Base-by-base conservation (phyloP, 176 grass and related monocot species). In the Cymbopogon citratus region DNA sequence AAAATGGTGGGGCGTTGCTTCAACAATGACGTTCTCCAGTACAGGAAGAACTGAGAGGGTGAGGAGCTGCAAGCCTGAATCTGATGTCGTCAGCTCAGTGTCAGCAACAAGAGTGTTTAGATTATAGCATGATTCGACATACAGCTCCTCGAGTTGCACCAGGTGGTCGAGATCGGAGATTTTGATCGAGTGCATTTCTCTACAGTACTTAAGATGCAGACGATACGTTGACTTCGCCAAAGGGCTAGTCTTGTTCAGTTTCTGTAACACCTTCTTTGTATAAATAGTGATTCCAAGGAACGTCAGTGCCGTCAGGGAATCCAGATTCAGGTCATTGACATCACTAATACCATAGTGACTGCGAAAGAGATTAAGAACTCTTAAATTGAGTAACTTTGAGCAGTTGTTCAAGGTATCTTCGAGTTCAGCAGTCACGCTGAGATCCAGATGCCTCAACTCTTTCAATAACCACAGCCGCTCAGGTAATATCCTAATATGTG, bases 241-340 rank as follows among this genome's bases (percentile, higher is more conserved):
- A 61, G 87, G 94, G 73, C 75, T 54, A 8, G 83, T 87, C 84
- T 56, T 86, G 25, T 80, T 97, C 64, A 97, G 66, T 76, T 94
- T 91, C 25, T 69, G 83, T 3, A 97, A 67, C 63, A 97, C 94
- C 8, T 85, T 81, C 59, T 97, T 56, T 52, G 91, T 25, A 78
- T 97, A 85, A 46, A 97, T 90, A 77, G 91, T 87, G 45, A 97
- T 94, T 40, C 89, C 94, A 14, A 97, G 94, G 49, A 76, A 85
- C 21, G 28, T 0, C 14, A 97, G 63, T 25, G 46, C 44, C 44
- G 29, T 31, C 38, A 97, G 67, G 3, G 38, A 73, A 71, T 94
- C 91, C 43, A 97, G 39, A 57, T 97, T 97, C 66, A 97, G 89
- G 75, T 97, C 44, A 3, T 76, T 46, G 26, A 87, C 81, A 35